phyloP scores from a whole-genome alignment of 257 asterid species.

The Solanum ossicruentum region DNA sequence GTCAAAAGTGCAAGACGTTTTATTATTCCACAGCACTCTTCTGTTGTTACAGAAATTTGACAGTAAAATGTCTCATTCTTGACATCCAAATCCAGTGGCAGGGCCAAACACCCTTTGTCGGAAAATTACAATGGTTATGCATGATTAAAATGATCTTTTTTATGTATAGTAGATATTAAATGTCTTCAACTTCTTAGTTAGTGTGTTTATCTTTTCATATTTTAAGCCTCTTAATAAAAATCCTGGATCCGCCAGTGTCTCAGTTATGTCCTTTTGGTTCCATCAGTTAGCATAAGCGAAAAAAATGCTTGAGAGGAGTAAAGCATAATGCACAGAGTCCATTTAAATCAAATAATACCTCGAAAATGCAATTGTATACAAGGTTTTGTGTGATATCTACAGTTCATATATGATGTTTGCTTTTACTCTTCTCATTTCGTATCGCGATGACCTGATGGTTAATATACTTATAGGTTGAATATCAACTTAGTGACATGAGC shows the following conservation, averaged over 20 bases:
- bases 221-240: no score
- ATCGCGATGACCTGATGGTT: not conserved
- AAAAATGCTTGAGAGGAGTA: not conserved
- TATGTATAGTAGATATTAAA: no score
- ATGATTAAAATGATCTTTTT: no score
- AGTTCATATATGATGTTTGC: not conserved
- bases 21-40: not conserved
- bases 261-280: not conserved
- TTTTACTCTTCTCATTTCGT: not conserved
- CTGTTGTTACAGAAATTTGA: not conserved
- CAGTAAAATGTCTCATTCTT: not conserved
- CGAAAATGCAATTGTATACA: not conserved
- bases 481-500: constrained; percentile 93
- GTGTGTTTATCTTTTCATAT: no score
- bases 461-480: constrained; percentile 54
- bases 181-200: no score
- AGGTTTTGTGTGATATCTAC: not conserved
- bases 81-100: not conserved
- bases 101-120: no score
- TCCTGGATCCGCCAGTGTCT: no score
- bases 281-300: not conserved
- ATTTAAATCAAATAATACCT: not conserved
- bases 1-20: no score
- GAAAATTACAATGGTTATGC: no score
- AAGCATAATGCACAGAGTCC: not conserved